These are phyloP conservation scores for Leptographium flavum DNA, from an alignment of 2,329 filamentous ascomycete species.

Conservation along the genomic window DNA sequence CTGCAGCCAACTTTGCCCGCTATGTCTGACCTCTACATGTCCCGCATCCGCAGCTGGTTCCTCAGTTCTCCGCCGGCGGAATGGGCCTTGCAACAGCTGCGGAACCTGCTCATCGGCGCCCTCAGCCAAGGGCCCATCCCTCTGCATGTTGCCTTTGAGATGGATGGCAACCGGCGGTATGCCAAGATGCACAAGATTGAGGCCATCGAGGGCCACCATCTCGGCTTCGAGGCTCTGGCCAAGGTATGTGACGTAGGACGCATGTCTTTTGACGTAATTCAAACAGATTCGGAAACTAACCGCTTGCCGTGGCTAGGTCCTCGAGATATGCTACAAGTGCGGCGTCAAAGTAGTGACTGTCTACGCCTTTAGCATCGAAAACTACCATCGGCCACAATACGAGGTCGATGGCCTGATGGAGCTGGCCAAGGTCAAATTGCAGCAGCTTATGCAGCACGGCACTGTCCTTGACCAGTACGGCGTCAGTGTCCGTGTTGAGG, in stretches of 20 bases:
- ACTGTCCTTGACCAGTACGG: constrained; percentile 88
- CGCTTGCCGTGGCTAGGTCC: constrained; percentile 40
- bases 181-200: constrained; percentile 84
- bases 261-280: too few species aligned
- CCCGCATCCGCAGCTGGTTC: constrained; percentile 49
- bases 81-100: constrained; percentile 67
- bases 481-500: constrained; percentile 71
- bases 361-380: constrained; percentile 97
- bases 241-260: constrained; percentile 39
- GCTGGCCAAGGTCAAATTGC: constrained; percentile 88
- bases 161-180: constrained; percentile 95
- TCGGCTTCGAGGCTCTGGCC: constrained; percentile 89
- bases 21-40: constrained; percentile 42
- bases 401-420: constrained; percentile 97
- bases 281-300: too few species aligned
- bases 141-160: constrained; percentile 95
- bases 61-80: constrained; percentile 80
- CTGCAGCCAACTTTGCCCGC: background rate
- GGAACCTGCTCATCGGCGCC: constrained; percentile 77
- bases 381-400: constrained; percentile 93
- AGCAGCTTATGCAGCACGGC: constrained; percentile 83
- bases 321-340: constrained; percentile 96
- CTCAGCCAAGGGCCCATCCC: constrained; percentile 84
- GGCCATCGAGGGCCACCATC: constrained; percentile 87
- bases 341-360: constrained; percentile 95